Evolutionary conservation across 139 green algal genomes (phyloP).

Genomic region (Ulvella scutata): DNA sequence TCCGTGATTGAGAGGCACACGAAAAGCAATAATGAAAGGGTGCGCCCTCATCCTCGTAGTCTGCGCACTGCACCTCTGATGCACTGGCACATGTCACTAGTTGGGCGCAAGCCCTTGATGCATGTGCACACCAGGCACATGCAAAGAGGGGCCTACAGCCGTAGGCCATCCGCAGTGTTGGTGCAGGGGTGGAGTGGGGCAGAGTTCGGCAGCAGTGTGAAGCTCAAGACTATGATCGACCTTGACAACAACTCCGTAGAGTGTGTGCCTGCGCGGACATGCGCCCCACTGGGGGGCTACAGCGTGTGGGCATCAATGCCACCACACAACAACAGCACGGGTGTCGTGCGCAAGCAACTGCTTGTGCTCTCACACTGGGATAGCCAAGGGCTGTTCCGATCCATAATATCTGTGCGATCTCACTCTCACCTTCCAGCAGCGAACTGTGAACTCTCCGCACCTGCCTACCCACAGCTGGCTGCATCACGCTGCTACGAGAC

Average conservation of each 20-base stretch:
- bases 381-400: neutral
- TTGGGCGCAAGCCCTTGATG: neutral
- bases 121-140: neutral
- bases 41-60: neutral
- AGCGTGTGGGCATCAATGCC: constrained; percentile 46
- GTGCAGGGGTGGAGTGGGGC: neutral
- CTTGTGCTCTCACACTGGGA: neutral
- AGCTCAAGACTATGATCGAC: constrained; percentile 23
- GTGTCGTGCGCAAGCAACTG: neutral
- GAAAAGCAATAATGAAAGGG: neutral
- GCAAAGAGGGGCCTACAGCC: neutral
- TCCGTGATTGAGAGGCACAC: neutral
- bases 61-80: too few species aligned
- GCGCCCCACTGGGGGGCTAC: constrained; percentile 55
- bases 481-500: neutral
- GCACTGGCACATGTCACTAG: too few species aligned
- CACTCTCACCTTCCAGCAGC: neutral
- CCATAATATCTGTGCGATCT: neutral
- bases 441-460: neutral
- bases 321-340: neutral
- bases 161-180: neutral
- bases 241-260: constrained; percentile 18
- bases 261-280: constrained; percentile 30
- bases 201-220: neutral
- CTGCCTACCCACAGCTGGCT: neutral